These are phyloP conservation scores for Mycena capillaripes DNA, from an alignment of 768 basidiomycete genomes.

Conservation along the genomic window DNA sequence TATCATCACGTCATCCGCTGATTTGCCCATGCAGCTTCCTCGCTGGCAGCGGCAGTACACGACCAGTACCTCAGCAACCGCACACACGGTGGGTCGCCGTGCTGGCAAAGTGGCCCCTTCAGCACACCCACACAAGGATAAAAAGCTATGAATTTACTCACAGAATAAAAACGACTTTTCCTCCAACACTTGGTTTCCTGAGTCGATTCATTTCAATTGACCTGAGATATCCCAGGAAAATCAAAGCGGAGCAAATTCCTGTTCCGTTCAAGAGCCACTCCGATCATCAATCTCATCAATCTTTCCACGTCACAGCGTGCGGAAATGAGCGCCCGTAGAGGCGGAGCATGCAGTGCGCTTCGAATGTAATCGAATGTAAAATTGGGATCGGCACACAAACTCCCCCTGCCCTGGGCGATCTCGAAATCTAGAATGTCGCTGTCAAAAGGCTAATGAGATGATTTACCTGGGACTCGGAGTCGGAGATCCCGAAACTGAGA, in stretches of 20 bases:
- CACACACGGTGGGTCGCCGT: background rate
- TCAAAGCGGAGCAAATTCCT: too few species aligned
- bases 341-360: background rate
- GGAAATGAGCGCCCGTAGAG: conserved; percentile 5
- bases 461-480: background rate
- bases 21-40: background rate
- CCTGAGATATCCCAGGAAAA: too few species aligned
- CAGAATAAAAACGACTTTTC: background rate
- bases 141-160: background rate
- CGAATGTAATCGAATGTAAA: background rate
- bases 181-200: too few species aligned
- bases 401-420: conserved; percentile 19
- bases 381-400: conserved; percentile 2
- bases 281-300: conserved; percentile 25
- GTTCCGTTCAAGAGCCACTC: conserved; percentile 5
- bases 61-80: conserved; percentile 22
- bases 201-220: too few species aligned
- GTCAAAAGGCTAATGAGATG: conserved; percentile 11
- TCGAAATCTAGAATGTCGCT: conserved; percentile 19
- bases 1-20: conserved; percentile 10
- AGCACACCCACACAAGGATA: too few species aligned
- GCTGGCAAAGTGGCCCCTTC: background rate
- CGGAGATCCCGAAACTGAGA: conserved; percentile 3
- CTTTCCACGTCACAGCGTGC: background rate
- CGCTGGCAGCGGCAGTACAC: conserved; percentile 23